Percentiles rank a stretch among this genome's conserved stretches.
Evolutionary conservation across 805 yeast species (phyloP).

Genomic region (Wickerhamomyces hampshirensis): DNA sequence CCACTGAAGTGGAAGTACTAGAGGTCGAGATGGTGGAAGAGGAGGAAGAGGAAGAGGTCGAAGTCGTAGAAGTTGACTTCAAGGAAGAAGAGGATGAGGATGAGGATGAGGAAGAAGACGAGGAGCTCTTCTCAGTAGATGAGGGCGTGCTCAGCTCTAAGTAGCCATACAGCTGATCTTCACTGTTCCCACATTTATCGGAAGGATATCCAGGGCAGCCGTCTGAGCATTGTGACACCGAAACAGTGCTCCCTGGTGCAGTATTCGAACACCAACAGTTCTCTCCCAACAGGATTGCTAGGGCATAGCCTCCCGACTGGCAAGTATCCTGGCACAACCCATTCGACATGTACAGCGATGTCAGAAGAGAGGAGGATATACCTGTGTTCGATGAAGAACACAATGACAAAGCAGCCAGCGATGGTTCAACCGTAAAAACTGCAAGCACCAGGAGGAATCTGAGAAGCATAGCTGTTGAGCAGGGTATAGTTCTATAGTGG

Average conservation of each 20-base stretch:
- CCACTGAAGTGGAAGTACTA: conserved; percentile 7
- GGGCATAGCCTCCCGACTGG: conserved; percentile 33
- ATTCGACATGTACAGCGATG: conserved; percentile 32
- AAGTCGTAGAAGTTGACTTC: conserved; percentile 2
- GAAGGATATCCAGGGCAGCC: conserved; percentile 41
- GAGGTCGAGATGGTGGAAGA: conserved; percentile 7
- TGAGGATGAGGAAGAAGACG: conserved; percentile 1
- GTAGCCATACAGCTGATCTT: conserved; percentile 49
- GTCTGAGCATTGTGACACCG: conserved; percentile 28
- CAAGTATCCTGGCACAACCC: conserved; percentile 52
- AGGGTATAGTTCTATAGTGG: too few species aligned
- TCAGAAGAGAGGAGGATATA: conserved; percentile 5
- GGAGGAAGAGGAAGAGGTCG: conserved; percentile 11
- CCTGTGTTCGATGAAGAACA: conserved; percentile 41
- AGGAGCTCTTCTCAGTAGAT: conserved; percentile 5
- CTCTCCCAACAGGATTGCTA: conserved; percentile 47
- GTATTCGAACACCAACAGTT: conserved; percentile 60
- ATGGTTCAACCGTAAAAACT: conserved; percentile 18
- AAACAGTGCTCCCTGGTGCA: conserved; percentile 39
- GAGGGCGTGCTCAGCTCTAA: conserved; percentile 33
- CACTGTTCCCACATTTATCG: conserved; percentile 39
- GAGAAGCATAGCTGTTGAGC: too few species aligned
- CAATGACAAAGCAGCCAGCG: conserved; percentile 8
- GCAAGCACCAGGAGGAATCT: too few species aligned
- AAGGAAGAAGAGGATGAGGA: conserved; percentile 5